Percentiles rank a stretch among this genome's conserved stretches.
Evolutionary conservation across 257 asterid genomes (phyloP).

Genomic region (Solanum sejunctum): DNA sequence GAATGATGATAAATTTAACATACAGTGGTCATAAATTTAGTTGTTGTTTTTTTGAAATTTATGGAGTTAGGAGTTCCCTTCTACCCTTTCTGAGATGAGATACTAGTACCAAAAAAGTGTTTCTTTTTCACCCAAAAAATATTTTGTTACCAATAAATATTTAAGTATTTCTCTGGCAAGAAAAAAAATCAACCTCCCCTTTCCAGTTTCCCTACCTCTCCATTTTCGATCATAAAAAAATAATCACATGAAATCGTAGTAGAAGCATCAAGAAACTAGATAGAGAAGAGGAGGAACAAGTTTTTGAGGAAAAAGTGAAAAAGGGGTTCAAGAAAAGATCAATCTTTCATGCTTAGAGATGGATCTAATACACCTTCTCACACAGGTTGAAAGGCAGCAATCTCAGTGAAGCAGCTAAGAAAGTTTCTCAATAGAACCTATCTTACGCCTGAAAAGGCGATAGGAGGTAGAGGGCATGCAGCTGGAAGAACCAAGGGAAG

Average conservation of each 20-base stretch:
- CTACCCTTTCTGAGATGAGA: not conserved
- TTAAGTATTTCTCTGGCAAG: not conserved
- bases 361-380: conserved; percentile 57
- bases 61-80: not conserved
- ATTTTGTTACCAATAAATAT: not conserved
- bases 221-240: not conserved
- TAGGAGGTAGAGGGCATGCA: conserved; percentile 30
- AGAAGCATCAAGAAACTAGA: not conserved
- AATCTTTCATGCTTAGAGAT: conserved; percentile 18
- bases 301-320: not conserved
- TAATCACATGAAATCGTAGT: not conserved
- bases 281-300: not conserved
- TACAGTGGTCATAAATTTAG: too few species aligned
- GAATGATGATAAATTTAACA: too few species aligned
- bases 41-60: not conserved
- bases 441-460: conserved; percentile 23
- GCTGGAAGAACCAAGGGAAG: conserved; percentile 23
- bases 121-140: not conserved
- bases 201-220: not conserved
- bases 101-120: not conserved
- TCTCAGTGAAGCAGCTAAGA: conserved; percentile 53
- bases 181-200: not conserved
- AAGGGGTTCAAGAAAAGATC: conserved; percentile 1
- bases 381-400: conserved; percentile 50
- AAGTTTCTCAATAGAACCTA: conserved; percentile 26